Evolutionary conservation across 345 rosid genomes (phyloP), one percentile per base, ranked within the genome.

Genomic region (Boechera divaricarpa): DNA sequence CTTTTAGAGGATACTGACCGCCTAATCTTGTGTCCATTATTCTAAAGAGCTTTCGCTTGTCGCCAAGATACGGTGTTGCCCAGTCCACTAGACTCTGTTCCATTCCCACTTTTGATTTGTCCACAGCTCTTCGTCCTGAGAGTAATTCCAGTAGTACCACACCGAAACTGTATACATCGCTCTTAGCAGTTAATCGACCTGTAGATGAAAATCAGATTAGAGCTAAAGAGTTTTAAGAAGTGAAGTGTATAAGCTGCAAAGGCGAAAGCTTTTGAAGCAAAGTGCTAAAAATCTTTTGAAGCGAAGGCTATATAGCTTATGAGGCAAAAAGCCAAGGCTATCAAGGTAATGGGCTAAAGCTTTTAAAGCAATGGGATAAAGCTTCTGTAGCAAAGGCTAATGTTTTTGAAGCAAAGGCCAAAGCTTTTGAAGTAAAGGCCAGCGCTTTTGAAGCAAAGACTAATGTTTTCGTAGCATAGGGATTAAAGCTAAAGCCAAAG

Each of bases 121-220:
- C 98, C n/a, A 95, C 88, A 0, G 99, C 98, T 51, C 93, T 87
- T 66, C 96, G 72, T 26, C 99, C 99, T 12, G 96, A 95, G 72
- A 95, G 83, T 58, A 95, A 79, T 79, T 95, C 99, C 7, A 95
- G 89, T 68, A 95, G 79, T 71, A 95, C 98, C 51, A 95, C 99
- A 54, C 99, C 99, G 3, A 95, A 95, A 77, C 98, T 95, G 74
- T 92, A 95, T 52, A 95, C 98, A 18, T 95, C 99, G 58, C 99
- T 92, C 83, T 92, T 92, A 3, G 98, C 86, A 10, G 99, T 88
- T 66, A 95, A 85, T 45, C 99, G 91, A 67, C 99, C 98, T 94
- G 88, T 74, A 29, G 29, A 84, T 49, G 6, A 74, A 74, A 44
- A 24, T 31, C 32, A 63, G n/a, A 63, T 54, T 24, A n/a, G 16